Conservation (phyloP, 2,329 filamentous ascomycete genomes). For the Colletotrichum aenigma region DNA sequence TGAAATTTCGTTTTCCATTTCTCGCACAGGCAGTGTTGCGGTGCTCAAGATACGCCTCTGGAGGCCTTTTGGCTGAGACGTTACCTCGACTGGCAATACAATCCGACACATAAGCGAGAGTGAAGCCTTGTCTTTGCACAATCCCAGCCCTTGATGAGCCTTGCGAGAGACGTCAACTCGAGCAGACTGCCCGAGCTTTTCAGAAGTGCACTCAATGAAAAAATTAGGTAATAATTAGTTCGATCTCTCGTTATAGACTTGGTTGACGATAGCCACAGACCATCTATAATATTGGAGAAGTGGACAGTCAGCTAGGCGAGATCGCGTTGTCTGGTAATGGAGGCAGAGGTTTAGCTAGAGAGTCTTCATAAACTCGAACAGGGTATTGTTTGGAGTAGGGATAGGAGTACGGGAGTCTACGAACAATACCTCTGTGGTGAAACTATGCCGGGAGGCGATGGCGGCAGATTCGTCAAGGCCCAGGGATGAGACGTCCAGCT, state of each 20-base stretch:
- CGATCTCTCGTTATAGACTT: neutral
- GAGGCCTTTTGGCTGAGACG: neutral
- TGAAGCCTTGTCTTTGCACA: neutral
- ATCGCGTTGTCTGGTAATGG: neutral
- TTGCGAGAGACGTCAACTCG: neutral
- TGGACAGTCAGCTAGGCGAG: neutral
- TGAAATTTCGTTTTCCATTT: neutral
- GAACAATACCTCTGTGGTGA: neutral
- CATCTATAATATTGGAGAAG: neutral
- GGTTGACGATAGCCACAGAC: neutral
- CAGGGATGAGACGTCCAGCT: neutral
- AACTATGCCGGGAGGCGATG: neutral
- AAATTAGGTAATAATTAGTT: neutral
- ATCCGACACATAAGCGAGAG: neutral
- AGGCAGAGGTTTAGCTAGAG: neutral
- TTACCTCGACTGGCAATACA: neutral
- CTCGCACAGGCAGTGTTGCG: neutral
- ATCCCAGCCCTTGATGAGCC: neutral
- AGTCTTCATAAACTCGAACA: neutral
- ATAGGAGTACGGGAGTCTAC: neutral
- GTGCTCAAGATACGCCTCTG: neutral
- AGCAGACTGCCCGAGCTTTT: neutral
- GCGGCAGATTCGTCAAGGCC: neutral
- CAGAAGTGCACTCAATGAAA: neutral
- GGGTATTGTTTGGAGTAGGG: neutral